Evolutionary conservation across 495 filamentous ascomycete genomes (phyloP), one percentile per base, ranked within the genome.

Genomic region (Entonaema liquescens): DNA sequence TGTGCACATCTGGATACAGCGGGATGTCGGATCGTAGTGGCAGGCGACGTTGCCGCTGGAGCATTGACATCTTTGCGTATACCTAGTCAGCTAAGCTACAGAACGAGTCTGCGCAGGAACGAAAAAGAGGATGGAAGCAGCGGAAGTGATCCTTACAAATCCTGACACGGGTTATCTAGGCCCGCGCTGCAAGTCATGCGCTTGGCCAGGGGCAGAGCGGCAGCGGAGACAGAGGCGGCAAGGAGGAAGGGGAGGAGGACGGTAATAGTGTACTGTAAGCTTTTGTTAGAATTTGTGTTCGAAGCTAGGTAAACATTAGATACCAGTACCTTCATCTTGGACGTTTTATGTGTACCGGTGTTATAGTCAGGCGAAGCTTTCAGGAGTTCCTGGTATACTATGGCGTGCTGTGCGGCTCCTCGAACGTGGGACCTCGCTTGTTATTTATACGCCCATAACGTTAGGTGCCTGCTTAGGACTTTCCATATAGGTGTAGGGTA

Each of bases 1-100:
- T 13, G 1, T 54, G 31, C 73, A 75, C 73, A 75, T 75, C 40
- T 73, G 66, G 12, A 61, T 44, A 36, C 73, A 75, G 3, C 70
- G 70, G 35, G 62, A 66, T 17, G 73, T 70, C 0, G 73, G 73
- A 62, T 75, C 73, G 2, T 59, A 62, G 40, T 75, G 73, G 62
- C 73, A 75, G n/a, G 38, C 65, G 26, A 73, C 61, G 7, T n/a
- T 7, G 12, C 44, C 62, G 26, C 19, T n/a, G 31, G 58, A 25
- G 66, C 73, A 75, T 17, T 23, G 26, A 29, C 73, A 75, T 53
- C 49, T 53, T 29, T 53, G 44, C 23, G 44, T 33, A 33, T 33
- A 9, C 1, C 1, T 5, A 33, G 21, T 19, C 15, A 7, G 35
- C 4, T 38, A 15, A 15, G 35, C 35, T 47, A 42, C 9, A n/a